Percentiles rank a stretch among this genome's conserved stretches.
phyloP scores from a whole-genome alignment of 768 basidiomycete species.

The Collybia mongolica region DNA sequence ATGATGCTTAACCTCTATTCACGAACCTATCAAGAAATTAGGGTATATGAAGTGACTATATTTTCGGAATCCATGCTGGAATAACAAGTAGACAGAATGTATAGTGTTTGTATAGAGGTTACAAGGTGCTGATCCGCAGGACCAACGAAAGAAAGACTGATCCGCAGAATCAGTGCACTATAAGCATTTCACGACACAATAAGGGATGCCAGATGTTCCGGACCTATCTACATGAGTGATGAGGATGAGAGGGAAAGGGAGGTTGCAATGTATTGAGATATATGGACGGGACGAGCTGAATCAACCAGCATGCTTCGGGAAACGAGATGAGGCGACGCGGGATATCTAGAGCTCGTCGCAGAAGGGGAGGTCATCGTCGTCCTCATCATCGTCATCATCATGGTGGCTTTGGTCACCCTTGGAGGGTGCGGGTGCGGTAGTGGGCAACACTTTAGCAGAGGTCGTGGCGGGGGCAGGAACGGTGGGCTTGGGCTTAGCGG shows the following conservation, averaged over 20 bases:
- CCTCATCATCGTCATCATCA: conserved; percentile 13
- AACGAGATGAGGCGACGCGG: not conserved
- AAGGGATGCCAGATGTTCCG: too few species aligned
- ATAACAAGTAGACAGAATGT: not conserved
- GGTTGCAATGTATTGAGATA: not conserved
- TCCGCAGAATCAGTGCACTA: conserved; percentile 3
- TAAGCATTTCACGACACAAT: too few species aligned
- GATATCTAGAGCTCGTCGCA: conserved; percentile 48
- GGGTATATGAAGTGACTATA: not conserved
- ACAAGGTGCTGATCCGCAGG: conserved; percentile 3
- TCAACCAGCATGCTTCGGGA: conserved; percentile 15
- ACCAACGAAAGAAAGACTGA: conserved; percentile 2
- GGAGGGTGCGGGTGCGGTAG: conserved; percentile 6
- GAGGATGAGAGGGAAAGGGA: not conserved
- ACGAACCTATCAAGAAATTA: not conserved
- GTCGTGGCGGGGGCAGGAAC: not conserved
- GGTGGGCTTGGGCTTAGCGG: not conserved
- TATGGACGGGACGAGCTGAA: conserved; percentile 6
- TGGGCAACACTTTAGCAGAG: conserved; percentile 1
- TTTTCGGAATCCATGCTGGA: not conserved
- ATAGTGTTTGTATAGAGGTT: conserved; percentile 1
- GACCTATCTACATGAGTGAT: not conserved
- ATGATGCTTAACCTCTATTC: not conserved
- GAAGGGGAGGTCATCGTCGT: conserved; percentile 45
- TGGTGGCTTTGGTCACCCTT: too few species aligned